Evolutionary conservation across 2,329 filamentous ascomycete species (phyloP), one percentile per base, ranked within the genome.

Genomic region (Pseudocercospora macadamiae): DNA sequence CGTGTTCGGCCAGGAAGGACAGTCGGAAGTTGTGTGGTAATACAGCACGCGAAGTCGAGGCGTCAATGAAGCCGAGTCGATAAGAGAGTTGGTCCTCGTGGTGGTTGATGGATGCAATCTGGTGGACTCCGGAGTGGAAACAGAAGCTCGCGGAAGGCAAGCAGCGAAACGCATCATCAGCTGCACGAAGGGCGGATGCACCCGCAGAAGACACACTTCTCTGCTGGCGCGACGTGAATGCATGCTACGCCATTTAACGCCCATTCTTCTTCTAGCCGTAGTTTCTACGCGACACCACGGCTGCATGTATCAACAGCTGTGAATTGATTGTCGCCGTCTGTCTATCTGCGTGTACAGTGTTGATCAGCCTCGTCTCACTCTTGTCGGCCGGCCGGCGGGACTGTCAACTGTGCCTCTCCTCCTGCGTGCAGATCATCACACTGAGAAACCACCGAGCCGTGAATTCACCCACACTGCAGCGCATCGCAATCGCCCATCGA

Each of bases 41-140:
- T 49, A 32, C 26, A 49, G 45, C 45, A 32, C 25, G 45, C 45
- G 45, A 49, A 28, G 45, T 32, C 45, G 45, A 18, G 45, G 45
- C 16, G 36, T 18, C 36, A 21, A 25, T 49, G 45, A 16, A 4
- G 45, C 14, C 26, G 45, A 32, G 45, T 12, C 36, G 16, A 32
- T 18, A n/a, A n/a, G 45, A 21, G 45, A 2, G 23, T n/a, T 44
- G 18, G 10, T 23, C 4, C 4, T 42, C 3, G 19, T 45, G 19
- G 19, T 21, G 42, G 19, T 26, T 25, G 42, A 23, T 47, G 42
- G n/a, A n/a, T n/a, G n/a, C n/a, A n/a, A n/a, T n/a, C 30, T 34
- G 30, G 7, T n/a, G n/a, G n/a, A n/a, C n/a, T n/a, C n/a, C n/a
- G n/a, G n/a, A n/a, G n/a, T n/a, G n/a, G n/a, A n/a, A n/a, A n/a